Evolutionary conservation across 2,329 filamentous ascomycete genomes (phyloP), one percentile per base, ranked within the genome.

Genomic region (Fusarium denticulatum): DNA sequence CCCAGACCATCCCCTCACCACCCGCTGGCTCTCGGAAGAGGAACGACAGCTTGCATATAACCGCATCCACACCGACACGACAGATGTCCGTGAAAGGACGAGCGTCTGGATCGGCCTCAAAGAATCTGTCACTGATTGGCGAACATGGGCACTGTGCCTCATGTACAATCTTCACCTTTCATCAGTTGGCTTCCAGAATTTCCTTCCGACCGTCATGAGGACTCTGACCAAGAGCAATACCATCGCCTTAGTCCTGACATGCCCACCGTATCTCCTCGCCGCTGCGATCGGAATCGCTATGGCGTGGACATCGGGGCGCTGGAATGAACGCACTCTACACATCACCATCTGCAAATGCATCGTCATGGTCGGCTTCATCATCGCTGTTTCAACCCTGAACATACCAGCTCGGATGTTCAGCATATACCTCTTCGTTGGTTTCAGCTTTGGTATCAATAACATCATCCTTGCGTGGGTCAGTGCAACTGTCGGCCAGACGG

Each of bases 221-320:
- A 85, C 85, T 0, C 81, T 88, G 5, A 83, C 83, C 0, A 87
- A 86, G 71, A 81, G 78, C 49, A 81, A 76, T 1, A 87, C 84
- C 0, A 81, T 86, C 34, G 87, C 86, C 1, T 79, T 88, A 1
- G 80, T 86, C 5, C 80, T 88, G 26, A 88, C 85, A 16, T 85
- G 84, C 37, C 87, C 87, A 0, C 86, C 86, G 1, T 88, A 86
- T 72, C 77, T 86, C 13, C 77, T 86, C 26, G 85, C 86, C 1
- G 85, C 73, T 14, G 49, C 47, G 0, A 64, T 76, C 0, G 66
- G 71, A 5, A 76, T 76, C 16, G 18, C 28, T 1, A 73, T 74
- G 26, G 72, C 72, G 2, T 74, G 72, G 72, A 71, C 81, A 7
- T 86, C 85, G 0, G 87, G 85, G 0, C 81, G 80, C 3, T 82